Evolutionary conservation across 371 early-diverging fungal genomes (phyloP), one percentile per base, ranked within the genome.

Genomic region (Mucor irregularis): DNA sequence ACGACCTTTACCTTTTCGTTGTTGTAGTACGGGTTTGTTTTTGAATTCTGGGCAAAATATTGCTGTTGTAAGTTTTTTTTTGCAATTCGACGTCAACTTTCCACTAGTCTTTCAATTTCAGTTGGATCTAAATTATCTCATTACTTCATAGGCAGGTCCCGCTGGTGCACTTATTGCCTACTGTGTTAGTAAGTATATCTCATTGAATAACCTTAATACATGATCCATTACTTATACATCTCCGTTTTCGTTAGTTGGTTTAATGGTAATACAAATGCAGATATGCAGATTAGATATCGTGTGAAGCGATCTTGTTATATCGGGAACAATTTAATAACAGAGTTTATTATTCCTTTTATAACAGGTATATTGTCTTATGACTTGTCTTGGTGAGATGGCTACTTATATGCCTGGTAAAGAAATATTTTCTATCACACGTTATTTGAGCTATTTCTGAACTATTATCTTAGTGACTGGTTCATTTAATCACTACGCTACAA

Each of bases 301-400:
- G 42, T 42, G 43, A 53, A 17, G 42, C 11, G n/a, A n/a, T n/a
- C n/a, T n/a, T n/a, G n/a, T n/a, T n/a, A n/a, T n/a, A n/a, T n/a
- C 17, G 8, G 6, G 11, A 28, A 11, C 24, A 33, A 40, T 25
- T 4, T 34, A 5, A 51, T 8, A 58, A 47, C 9, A n/a, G n/a
- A n/a, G n/a, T n/a, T n/a, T n/a, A n/a, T n/a, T 25, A 7, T 22
- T 34, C 26, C 39, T 2, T 14, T 5, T 17, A 35, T 30, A 26
- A 42, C 66, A 91, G 86, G 90, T 92, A 9, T 93, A 84, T 56
- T 90, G 86, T 61, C 79, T 91, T 29, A 84, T 89, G 77, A 86
- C 88, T 3, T 87, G 87, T 46, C 76, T 94, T 39, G 92, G 91
- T 35, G 95, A 94, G 62, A 90, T 94, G 90, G 85, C 90, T 19